Evolutionary conservation across 2,329 filamentous ascomycete genomes (phyloP), one percentile per base, ranked within the genome.

Genomic region (Botryotinia calthae): DNA sequence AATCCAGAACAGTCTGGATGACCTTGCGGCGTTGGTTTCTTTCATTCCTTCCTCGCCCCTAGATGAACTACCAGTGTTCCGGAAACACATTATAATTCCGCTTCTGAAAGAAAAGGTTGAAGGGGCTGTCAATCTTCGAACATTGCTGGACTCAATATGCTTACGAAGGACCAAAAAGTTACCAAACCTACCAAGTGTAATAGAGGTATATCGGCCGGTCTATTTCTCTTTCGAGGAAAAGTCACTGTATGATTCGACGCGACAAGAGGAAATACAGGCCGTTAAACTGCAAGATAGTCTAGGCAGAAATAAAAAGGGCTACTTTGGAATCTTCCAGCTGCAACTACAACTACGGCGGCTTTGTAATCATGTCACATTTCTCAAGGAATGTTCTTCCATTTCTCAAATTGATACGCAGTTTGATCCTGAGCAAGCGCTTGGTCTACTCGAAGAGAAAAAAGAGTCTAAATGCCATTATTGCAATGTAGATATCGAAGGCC

Each of bases 281-380:
- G 4, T 76, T 78, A 62, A 80, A 83, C 46, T 78, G 79, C 28
- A 81, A 79, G 54, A 80, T 79, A 70, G 82, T 81, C n/a, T 31
- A 34, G n/a, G n/a, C 1, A 65, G 62, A 31, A 65, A 34, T 14
- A 48, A 46, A 46, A 65, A 48, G 4, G 40, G 42, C n/a, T 46
- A 65, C 22, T 83, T 86, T 22, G 82, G 84, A 0, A 80, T 85
- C 42, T 86, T 87, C 72, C 84, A 86, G 64, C 78, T 82, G 0
- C 81, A 84, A 18, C 77, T 87, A 0, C 84, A 86, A 73, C 76
- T 87, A 20, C 82, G 85, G 0, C 83, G 86, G 9, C 74, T 87
- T 1, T 86, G 85, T 76, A 86, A 87, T 71, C 85, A 86, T 73
- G 85, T 85, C 0, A 87, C 85, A 0, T 84, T 81, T 75, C 85